Evolutionary conservation across 2,329 filamentous ascomycete species (phyloP), one percentile per base, ranked within the genome.

Genomic region (Coniochaeta sp.): DNA sequence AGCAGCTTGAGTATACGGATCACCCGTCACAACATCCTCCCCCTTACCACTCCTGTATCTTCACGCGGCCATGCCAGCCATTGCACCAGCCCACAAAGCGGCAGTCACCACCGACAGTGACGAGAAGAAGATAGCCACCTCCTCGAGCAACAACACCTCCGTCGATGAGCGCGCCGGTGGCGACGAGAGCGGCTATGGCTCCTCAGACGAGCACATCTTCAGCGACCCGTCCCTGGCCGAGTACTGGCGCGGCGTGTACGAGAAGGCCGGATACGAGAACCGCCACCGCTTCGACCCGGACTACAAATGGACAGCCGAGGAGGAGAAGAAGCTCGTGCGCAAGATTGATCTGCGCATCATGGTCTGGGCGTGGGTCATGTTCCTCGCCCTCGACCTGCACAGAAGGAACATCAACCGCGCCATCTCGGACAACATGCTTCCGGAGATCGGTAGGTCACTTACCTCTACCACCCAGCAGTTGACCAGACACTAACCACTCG

Each of bases 241-340:
- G n/a, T 71, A 78, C 57, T 83, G 78, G 73, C 67, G 70, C 2
- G 65, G 65, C 4, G 61, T 81, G 4, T 83, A 82, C 54, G 77
- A 82, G 55, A 73, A 74, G 6, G 76, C 78, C 1, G 55, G 65
- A 0, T 85, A 85, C 57, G 82, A 86, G 64, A 82, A 82, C 16
- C 67, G 74, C 1, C 81, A 85, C 60, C 74, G 81, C 12, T 85
- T 80, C 59, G 81, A 85, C 55, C 78, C 79, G 1, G 61, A 67
- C 2, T 77, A 74, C 53, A 71, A 74, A 58, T 85, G 74, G 82
- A 76, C 72, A 52, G 65, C 70, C 14, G 68, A 71, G 48, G 78
- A 81, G 56, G 78, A 81, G 62, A 70, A 67, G 59, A 71, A 65
- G 51, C 60, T 81, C 8, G 71, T 81, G 22, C 65, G 73, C 49